Percentiles rank a stretch among this genome's conserved stretches.
These are phyloP conservation scores for Punica granatum DNA, from an alignment of 345 rosid species.

Conservation along the genomic window DNA sequence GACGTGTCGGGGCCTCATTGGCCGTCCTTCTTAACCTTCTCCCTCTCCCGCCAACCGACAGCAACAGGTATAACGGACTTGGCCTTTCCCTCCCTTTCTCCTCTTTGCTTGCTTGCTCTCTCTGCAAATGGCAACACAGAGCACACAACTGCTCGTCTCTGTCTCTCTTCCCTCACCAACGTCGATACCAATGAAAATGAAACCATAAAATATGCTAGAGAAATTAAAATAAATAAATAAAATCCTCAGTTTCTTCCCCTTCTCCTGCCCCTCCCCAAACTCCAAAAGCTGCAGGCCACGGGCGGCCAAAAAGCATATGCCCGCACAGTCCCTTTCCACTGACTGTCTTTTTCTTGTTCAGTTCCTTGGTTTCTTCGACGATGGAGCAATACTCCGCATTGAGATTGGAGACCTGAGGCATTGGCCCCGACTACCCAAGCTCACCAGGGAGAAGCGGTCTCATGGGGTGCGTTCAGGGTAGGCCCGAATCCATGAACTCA, in stretches of 20 bases:
- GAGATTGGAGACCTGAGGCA: neutral
- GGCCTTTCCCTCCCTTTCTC: neutral
- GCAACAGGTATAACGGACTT: conserved; percentile 1
- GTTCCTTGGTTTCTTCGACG: conserved; percentile 5
- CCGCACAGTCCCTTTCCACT: conserved; percentile 6
- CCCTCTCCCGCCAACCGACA: neutral
- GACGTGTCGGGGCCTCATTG: too few relatives aligned
- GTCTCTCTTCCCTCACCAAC: neutral
- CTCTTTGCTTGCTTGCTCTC: neutral
- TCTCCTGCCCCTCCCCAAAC: conserved; percentile 12
- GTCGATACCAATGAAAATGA: neutral
- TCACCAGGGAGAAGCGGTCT: conserved; percentile 9
- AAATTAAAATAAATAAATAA: too few relatives aligned
- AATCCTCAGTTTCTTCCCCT: too few relatives aligned
- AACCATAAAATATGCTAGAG: too few relatives aligned
- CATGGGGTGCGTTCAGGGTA: conserved; percentile 53
- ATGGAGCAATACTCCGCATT: neutral
- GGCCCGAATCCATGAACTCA: conserved; percentile 23
- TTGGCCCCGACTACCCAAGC: neutral
- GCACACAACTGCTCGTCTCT: neutral
- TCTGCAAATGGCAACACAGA: neutral
- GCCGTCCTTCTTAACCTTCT: neutral
- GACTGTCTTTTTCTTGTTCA: conserved; percentile 15
- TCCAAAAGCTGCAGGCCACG: conserved; percentile 29
- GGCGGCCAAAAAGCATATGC: conserved; percentile 30